These are phyloP conservation scores for Ocimum tenuiflorum DNA, from an alignment of 257 asterid species.

Conservation along the genomic window DNA sequence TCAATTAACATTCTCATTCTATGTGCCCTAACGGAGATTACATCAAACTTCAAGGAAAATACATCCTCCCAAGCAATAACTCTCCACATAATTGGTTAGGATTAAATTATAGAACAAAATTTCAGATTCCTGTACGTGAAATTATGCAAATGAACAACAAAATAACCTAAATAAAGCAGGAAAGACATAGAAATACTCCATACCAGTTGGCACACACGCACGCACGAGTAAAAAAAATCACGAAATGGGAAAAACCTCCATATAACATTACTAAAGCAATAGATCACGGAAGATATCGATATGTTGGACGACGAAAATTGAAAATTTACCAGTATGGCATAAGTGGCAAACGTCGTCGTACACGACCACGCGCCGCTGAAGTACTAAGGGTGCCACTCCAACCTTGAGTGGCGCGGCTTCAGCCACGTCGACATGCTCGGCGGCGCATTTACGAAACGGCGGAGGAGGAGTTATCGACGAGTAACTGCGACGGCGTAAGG, in stretches of 20 bases:
- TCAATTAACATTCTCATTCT: neutral
- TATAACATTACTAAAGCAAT: conserved; percentile 2
- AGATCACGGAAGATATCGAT: neutral
- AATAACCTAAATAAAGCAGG: neutral
- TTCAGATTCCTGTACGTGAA: too few relatives aligned
- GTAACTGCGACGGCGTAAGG: conserved; percentile 3
- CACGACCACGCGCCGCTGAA: conserved; percentile 71
- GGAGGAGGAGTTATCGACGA: conserved; percentile 20
- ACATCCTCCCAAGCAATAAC: neutral
- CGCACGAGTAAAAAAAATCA: neutral
- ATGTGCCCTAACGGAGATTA: neutral
- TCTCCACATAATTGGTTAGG: neutral
- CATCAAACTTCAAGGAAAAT: neutral
- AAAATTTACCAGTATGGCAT: conserved; percentile 55
- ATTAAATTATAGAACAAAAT: too few relatives aligned
- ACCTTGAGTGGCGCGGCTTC: conserved; percentile 16
- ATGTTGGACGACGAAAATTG: neutral
- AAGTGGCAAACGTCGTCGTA: conserved; percentile 94
- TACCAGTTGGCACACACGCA: neutral
- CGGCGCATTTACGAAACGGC: conserved; percentile 28
- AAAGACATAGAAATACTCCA: neutral
- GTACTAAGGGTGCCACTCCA: conserved; percentile 32
- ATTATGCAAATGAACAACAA: neutral
- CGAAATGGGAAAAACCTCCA: neutral
- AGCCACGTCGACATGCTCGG: conserved; percentile 17